Evolutionary conservation across 2,329 filamentous ascomycete genomes (phyloP).

Genomic region (Fusarium compactum): DNA sequence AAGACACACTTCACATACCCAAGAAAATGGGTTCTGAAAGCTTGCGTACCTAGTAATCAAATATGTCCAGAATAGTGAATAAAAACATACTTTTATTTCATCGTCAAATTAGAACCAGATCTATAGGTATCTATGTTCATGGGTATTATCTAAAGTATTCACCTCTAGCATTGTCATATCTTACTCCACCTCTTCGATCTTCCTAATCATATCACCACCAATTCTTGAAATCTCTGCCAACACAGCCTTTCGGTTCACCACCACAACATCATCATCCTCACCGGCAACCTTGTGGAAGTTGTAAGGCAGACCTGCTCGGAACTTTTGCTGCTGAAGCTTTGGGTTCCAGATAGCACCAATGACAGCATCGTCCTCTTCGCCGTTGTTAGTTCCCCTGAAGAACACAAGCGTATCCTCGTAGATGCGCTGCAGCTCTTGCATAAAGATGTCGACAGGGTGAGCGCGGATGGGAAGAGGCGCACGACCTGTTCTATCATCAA

Average conservation of each 20-base stretch:
- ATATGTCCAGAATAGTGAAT: not conserved
- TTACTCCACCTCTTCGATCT: constrained; percentile 65
- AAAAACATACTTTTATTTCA: not conserved
- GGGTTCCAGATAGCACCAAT: constrained; percentile 72
- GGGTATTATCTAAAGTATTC: constrained; percentile 26
- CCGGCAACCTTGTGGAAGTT: constrained; percentile 57
- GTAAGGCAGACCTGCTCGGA: constrained; percentile 78
- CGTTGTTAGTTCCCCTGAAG: constrained; percentile 73
- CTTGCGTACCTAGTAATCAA: not conserved
- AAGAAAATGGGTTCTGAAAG: not conserved
- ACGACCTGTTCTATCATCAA: constrained; percentile 69
- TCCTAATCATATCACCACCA: constrained; percentile 75
- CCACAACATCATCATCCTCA: constrained; percentile 63
- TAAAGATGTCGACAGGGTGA: constrained; percentile 71
- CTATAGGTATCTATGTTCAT: constrained; percentile 26
- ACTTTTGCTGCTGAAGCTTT: constrained; percentile 66
- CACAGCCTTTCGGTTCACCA: constrained; percentile 75
- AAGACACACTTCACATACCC: not conserved
- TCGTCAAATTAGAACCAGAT: not conserved
- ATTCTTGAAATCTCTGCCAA: constrained; percentile 78
- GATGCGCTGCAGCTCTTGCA: constrained; percentile 73
- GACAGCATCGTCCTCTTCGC: constrained; percentile 58
- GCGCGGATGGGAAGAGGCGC: constrained; percentile 64
- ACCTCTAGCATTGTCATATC: not conserved
- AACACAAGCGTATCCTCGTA: constrained; percentile 81